These are phyloP conservation scores for Plasmodium relictum DNA, from an alignment of 169 alveolate species.

Conservation along the genomic window DNA sequence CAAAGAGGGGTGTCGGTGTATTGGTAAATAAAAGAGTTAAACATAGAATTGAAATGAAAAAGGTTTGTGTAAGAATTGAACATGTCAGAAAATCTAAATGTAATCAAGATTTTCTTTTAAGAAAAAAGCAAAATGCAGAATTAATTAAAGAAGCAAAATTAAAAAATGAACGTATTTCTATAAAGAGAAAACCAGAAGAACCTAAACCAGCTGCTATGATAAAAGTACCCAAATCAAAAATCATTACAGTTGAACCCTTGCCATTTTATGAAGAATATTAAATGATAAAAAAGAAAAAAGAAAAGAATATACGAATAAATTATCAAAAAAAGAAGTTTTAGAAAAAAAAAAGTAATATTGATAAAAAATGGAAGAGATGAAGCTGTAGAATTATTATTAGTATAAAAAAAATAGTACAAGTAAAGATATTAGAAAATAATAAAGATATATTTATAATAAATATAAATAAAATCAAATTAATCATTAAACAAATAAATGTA, in stretches of 20 bases:
- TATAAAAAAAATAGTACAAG: too few relatives aligned
- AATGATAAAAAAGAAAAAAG: too few relatives aligned
- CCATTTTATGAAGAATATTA: constrained; percentile 87
- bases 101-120: constrained; percentile 96
- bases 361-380: too few relatives aligned
- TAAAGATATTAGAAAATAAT: too few relatives aligned
- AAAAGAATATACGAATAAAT: too few relatives aligned
- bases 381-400: too few relatives aligned
- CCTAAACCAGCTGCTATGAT: constrained; percentile 87
- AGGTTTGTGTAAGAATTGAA: constrained; percentile 97
- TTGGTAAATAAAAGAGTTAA: constrained; percentile 97
- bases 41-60: constrained; percentile 96
- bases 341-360: too few relatives aligned
- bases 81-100: constrained; percentile 97
- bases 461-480: too few relatives aligned
- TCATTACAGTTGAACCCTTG: constrained; percentile 84
- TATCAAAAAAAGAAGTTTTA: too few relatives aligned
- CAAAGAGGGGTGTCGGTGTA: constrained; percentile 97
- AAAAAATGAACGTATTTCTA: constrained; percentile 85
- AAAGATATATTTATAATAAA: too few relatives aligned
- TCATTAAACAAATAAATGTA: too few relatives aligned
- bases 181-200: constrained; percentile 84
- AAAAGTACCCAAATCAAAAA: constrained; percentile 82
- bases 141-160: constrained; percentile 94
- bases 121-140: constrained; percentile 94